Evolutionary conservation across 192 early-diverging fungal genomes (phyloP), one percentile per base, ranked within the genome.

Genomic region (Podila horticola): DNA sequence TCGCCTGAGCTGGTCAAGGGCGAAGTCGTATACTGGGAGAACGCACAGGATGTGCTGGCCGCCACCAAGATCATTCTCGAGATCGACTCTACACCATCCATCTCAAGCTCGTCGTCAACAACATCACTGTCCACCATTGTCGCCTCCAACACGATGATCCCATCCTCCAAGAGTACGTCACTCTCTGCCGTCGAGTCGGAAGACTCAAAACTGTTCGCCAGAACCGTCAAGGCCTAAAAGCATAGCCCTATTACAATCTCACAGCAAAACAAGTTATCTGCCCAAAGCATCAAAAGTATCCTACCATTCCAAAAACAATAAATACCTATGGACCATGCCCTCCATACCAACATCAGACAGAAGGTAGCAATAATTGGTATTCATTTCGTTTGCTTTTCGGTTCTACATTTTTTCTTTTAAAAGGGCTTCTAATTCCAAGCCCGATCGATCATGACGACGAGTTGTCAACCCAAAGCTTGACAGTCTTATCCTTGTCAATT

Each of bases 401-500:
- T 45, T 45, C 41, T 45, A 45, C 41, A 15, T 1, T 45, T 45
- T 45, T 45, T 45, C 15, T 45, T 45, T 45, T n/a, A n/a, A 45
- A 45, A 45, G 30, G 31, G 30, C 58, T 29, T 22, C n/a, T 45
- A n/a, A 19, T 4, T 57, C 15, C 20, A 57, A 22, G 28, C 49
- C 51, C 51, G 28, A 36, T 26, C 52, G 66, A 77, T 83, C 67
- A 79, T 77, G 72, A 62, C 45, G 59, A 74, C 10, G 73, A 75
- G 1, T 64, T 82, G 64, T 90, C 89, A 52, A 90, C 87, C 96
- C 96, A 97, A 22, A 97, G 89, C 74, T 96, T 95, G 20, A 97
- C 91, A 2, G 92, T 88, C 83, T 91, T 90, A 87, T 99, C 98
- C 71, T 92, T 91, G 71, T 97, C 94, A 74, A 98, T 94, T 8